Evolutionary conservation across 306 rosid genomes (phyloP).

Genomic region (Alnus rubra): DNA sequence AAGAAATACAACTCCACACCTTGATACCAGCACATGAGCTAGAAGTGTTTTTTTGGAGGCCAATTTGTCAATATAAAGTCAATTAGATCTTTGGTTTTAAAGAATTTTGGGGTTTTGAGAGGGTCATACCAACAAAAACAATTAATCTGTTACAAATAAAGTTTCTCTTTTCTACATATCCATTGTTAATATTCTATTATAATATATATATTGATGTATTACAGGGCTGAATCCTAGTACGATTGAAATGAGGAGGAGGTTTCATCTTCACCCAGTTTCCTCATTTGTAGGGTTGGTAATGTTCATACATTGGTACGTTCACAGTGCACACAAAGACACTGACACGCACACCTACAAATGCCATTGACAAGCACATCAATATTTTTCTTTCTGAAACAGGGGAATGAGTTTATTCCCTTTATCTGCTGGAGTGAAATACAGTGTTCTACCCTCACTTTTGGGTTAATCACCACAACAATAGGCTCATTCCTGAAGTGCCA

Average conservation of each 20-base stretch:
- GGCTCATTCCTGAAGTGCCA: constrained; percentile 46
- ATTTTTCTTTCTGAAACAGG: constrained; percentile 5
- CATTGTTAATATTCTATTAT: too few species aligned
- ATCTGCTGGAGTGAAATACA: constrained; percentile 27
- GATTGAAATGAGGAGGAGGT: not conserved
- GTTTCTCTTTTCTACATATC: too few species aligned
- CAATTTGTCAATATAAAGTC: too few species aligned
- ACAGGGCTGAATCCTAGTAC: not conserved
- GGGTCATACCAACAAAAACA: too few species aligned
- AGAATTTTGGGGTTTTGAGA: too few species aligned
- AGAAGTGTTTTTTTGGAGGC: too few species aligned
- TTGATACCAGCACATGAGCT: too few species aligned
- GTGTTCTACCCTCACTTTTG: constrained; percentile 28
- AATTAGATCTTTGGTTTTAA: too few species aligned
- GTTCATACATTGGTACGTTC: not conserved
- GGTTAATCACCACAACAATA: constrained; percentile 31
- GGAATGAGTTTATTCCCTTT: constrained; percentile 28
- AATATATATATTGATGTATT: not conserved
- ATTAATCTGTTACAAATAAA: too few species aligned
- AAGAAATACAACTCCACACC: too few species aligned
- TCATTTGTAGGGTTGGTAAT: not conserved
- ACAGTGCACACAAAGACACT: not conserved
- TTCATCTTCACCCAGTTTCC: too few species aligned
- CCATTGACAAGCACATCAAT: not conserved
- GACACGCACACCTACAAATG: not conserved